phyloP scores from a whole-genome alignment of 2,329 filamentous ascomycete species.

The Microcera coccophila region DNA sequence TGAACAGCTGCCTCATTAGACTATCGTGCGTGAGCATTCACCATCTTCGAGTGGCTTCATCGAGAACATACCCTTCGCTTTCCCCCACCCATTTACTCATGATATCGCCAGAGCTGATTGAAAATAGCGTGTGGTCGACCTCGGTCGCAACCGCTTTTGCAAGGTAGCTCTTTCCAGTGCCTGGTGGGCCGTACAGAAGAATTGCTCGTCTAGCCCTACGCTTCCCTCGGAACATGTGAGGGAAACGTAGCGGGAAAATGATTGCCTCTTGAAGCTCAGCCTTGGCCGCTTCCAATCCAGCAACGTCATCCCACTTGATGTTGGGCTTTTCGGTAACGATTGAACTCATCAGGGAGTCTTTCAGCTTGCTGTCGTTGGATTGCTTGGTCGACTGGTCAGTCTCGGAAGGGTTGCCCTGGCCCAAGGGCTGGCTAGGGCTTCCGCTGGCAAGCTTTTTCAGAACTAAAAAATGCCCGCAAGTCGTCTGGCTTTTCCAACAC shows the following conservation, averaged over 20 bases:
- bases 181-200: constrained; percentile 9
- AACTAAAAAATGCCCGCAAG: constrained; percentile 2
- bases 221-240: constrained; percentile 11
- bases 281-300: constrained; percentile 8
- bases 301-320: constrained; percentile 10
- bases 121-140: constrained; percentile 6
- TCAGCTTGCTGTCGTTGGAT: constrained; percentile 6
- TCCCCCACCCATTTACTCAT: constrained; percentile 9
- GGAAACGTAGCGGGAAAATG: constrained; percentile 10
- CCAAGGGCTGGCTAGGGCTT: neutral
- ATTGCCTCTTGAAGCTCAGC: constrained; percentile 11
- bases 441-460: constrained; percentile 1
- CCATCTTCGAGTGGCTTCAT: neutral
- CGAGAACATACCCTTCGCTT: constrained; percentile 5
- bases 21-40: neutral
- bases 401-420: neutral
- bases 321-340: constrained; percentile 11
- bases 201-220: constrained; percentile 6
- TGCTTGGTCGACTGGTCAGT: constrained; percentile 6
- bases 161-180: constrained; percentile 11
- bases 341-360: constrained; percentile 4
- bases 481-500: constrained; percentile 4
- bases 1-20: constrained; percentile 9
- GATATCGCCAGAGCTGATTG: constrained; percentile 7
- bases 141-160: constrained; percentile 12